Evolutionary conservation across 805 yeast genomes (phyloP).

Genomic region (Saccharomycopsis javanensis): DNA sequence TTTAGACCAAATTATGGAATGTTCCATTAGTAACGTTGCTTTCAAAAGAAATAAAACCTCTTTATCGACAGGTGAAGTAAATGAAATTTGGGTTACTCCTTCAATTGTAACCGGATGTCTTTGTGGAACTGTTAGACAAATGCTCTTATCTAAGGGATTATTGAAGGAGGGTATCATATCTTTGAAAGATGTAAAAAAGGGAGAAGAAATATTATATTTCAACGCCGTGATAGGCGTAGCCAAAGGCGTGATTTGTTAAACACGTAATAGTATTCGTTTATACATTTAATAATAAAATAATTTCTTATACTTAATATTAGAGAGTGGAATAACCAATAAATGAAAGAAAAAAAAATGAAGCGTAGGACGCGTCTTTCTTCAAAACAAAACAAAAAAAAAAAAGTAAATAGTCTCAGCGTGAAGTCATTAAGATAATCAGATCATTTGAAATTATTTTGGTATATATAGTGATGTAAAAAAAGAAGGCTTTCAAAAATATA

Average conservation of each 20-base stretch:
- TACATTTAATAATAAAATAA: no score
- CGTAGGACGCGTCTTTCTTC: neutral
- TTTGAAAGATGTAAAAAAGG: slow-evolving; percentile 40
- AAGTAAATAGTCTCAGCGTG: no score
- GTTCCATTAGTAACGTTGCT: slow-evolving; percentile 76
- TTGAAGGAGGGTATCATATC: slow-evolving; percentile 45
- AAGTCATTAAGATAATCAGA: no score
- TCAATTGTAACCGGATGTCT: slow-evolving; percentile 68
- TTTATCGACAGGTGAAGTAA: slow-evolving; percentile 23
- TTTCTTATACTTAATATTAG: no score
- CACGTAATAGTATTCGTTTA: no score
- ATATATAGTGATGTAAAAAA: no score
- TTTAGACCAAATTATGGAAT: slow-evolving; percentile 60
- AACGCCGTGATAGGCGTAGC: slow-evolving; percentile 81
- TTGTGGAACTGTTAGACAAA: slow-evolving; percentile 71
- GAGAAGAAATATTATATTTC: slow-evolving; percentile 62
- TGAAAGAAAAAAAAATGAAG: no score
- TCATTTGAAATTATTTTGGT: no score
- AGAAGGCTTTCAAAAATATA: neutral
- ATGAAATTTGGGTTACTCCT: slow-evolving; percentile 68
- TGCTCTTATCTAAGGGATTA: slow-evolving; percentile 42
- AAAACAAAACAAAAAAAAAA: no score
- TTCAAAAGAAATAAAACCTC: slow-evolving; percentile 30
- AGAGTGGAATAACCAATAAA: no score
- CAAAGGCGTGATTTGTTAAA: slow-evolving; percentile 37